Percentiles rank a stretch among this genome's conserved stretches.
Conservation (phyloP, 177 flowering plant genomes). For the Vitis hybrid region DNA sequence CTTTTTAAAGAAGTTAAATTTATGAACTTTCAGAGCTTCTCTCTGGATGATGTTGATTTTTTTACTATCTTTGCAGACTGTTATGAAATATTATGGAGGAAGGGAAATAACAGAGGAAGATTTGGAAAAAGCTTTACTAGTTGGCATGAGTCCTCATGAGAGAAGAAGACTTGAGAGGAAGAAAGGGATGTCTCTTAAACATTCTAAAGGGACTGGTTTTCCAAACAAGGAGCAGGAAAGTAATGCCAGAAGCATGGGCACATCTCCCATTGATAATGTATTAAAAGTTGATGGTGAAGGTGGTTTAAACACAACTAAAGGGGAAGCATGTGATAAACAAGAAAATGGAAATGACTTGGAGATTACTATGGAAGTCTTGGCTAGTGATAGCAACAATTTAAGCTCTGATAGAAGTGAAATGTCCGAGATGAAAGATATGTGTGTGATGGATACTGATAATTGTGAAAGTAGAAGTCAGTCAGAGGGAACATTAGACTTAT, state of each 20-base stretch:
- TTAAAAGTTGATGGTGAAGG: constrained; percentile 4
- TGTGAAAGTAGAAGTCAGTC: constrained; percentile 21
- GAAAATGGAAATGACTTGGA: constrained; percentile 17
- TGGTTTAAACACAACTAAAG: constrained; percentile 13
- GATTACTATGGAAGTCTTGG: constrained; percentile 11
- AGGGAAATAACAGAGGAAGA: constrained; percentile 76
- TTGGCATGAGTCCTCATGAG: constrained; percentile 96
- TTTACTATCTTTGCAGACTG: constrained; percentile 42
- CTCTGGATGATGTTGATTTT: constrained; percentile 3
- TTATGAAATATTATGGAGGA: constrained; percentile 82
- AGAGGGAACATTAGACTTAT: constrained; percentile 20
- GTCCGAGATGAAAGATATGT: constrained; percentile 13
- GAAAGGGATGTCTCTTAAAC: constrained; percentile 51
- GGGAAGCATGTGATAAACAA: constrained; percentile 12
- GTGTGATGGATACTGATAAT: constrained; percentile 15
- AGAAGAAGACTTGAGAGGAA: constrained; percentile 69
- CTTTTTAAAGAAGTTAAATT: no score
- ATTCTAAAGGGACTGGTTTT: constrained; percentile 15
- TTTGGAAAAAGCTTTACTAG: constrained; percentile 75
- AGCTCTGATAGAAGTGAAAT: constrained; percentile 6
- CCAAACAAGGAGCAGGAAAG: constrained; percentile 19
- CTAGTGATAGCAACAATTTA: constrained; percentile 1
- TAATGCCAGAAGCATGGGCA: background rate
- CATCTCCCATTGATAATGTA: constrained; percentile 11
- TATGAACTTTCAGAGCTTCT: no score